Base-by-base conservation (phyloP, 2,329 filamentous ascomycete genomes). In the Decorospora gaudefroyi region DNA sequence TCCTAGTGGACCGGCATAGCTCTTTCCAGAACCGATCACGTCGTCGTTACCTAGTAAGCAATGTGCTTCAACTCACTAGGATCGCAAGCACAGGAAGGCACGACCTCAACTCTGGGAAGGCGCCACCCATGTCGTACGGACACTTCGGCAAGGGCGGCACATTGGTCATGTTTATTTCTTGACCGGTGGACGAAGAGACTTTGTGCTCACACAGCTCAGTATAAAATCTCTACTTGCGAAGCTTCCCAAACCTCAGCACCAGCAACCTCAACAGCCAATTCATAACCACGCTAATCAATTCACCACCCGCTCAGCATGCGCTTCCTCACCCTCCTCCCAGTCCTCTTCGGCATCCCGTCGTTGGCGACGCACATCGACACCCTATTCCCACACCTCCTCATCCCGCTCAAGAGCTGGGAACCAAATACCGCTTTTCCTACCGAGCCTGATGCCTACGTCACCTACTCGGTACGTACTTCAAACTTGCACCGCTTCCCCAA, bases 361-460 rank as follows among this genome's bases (percentile, higher is more conserved):
- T 11, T 51, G 22, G 51, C 56, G 15, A 26, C 34, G 3, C 52
- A 63, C 18, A 17, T 61, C 29, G 37, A 39, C 21, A 49, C 52
- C 6, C 41, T 65, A 17, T 68, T 65, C 9, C 66, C 66, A 3
- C 61, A 65, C 28, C 62, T 70, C 31, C 61, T 71, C 28, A 47
- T 70, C n/a, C 68, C 67, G 1, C 42, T 70, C 26, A 55, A 59
- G 17, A 42, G 53, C 15, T 36, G 43, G 10, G 22, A 36, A 1
- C 62, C 67, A 11, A 34, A 61, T 32, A 49, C 30, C 2, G 37
- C 57, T 2, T 59, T 53, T 16, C 50, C 48, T 13, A 71, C 67
- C 3, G 49, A 62, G 13, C 49, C 45, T 10, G 45, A 42, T 6
- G 64, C 55, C 27, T 35, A 49, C 3, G 49, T 69, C 35, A 52